Evolutionary conservation across 2,329 filamentous ascomycete genomes (phyloP).

Genomic region (Immersiporthe knoxdaviesiana): DNA sequence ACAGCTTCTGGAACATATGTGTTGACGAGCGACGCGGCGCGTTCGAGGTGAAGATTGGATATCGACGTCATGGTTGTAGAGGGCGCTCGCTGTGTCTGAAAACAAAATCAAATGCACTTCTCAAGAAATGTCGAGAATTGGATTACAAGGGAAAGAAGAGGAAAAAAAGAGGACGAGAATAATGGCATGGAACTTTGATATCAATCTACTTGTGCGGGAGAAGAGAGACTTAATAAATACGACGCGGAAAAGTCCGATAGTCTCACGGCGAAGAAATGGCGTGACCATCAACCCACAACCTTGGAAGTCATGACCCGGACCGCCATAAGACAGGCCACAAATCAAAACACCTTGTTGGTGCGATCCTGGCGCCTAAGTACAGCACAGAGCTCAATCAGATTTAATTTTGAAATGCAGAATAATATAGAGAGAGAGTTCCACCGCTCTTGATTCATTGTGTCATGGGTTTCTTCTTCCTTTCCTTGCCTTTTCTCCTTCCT

Average conservation of each 20-base stretch:
- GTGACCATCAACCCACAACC: conserved; percentile 13
- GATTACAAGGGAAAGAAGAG: not conserved
- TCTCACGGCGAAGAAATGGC: conserved; percentile 6
- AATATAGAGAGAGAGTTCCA: not conserved
- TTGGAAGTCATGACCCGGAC: not conserved
- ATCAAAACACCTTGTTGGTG: not conserved
- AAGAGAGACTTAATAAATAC: not conserved
- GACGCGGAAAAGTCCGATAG: not conserved
- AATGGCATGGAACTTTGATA: too few species aligned
- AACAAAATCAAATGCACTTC: not conserved
- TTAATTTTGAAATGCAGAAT: not conserved
- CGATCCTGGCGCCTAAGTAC: not conserved
- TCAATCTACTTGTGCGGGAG: not conserved
- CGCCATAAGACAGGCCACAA: conserved; percentile 5
- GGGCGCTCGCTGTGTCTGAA: not conserved
- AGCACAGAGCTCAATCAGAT: too few species aligned
- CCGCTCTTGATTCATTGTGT: not conserved
- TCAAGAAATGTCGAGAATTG: not conserved
- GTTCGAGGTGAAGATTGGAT: conserved; percentile 20
- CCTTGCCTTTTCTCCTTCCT: not conserved
- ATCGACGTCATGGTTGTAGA: not conserved
- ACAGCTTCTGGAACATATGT: conserved; percentile 21
- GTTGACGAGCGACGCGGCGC: conserved; percentile 15
- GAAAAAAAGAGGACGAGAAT: too few species aligned
- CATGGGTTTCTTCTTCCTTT: not conserved